These are phyloP conservation scores for Henningerozyma blattae DNA, from an alignment of 805 yeast species.

Conservation along the genomic window DNA sequence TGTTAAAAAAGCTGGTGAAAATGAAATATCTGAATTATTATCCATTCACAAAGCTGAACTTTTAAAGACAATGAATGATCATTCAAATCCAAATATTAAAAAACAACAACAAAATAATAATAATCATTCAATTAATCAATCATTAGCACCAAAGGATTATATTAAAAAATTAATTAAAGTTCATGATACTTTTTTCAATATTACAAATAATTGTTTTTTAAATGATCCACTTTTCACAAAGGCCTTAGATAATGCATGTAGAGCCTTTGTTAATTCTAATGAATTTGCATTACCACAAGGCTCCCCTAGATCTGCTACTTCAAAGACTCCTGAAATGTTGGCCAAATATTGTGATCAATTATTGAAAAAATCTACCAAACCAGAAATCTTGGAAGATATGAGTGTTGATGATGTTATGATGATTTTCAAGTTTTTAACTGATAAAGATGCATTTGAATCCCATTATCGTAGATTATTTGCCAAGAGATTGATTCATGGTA, in stretches of 20 bases:
- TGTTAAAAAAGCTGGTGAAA: conserved; percentile 51
- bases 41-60: conserved; percentile 12
- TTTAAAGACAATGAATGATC: conserved; percentile 6
- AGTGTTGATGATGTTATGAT: conserved; percentile 77
- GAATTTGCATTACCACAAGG: conserved; percentile 58
- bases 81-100: conserved; percentile 23
- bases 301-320: conserved; percentile 35
- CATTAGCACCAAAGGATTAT: conserved; percentile 52
- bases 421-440: conserved; percentile 77
- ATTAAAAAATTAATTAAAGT: conserved; percentile 65
- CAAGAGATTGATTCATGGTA: conserved; percentile 75
- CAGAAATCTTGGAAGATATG: conserved; percentile 59
- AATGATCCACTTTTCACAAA: conserved; percentile 69
- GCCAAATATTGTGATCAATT: conserved; percentile 83
- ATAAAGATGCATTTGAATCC: conserved; percentile 90
- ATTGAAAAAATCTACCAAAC: conserved; percentile 64
- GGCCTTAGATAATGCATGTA: conserved; percentile 83
- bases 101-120: conserved; percentile 29
- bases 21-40: conserved; percentile 15
- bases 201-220: conserved; percentile 32
- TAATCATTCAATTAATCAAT: conserved; percentile 7
- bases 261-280: conserved; percentile 71
- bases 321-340: conserved; percentile 85
- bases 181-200: conserved; percentile 42
- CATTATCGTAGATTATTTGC: conserved; percentile 85